These are phyloP conservation scores for Lachnellula arida DNA, from an alignment of 2,329 filamentous ascomycete species.

Conservation along the genomic window DNA sequence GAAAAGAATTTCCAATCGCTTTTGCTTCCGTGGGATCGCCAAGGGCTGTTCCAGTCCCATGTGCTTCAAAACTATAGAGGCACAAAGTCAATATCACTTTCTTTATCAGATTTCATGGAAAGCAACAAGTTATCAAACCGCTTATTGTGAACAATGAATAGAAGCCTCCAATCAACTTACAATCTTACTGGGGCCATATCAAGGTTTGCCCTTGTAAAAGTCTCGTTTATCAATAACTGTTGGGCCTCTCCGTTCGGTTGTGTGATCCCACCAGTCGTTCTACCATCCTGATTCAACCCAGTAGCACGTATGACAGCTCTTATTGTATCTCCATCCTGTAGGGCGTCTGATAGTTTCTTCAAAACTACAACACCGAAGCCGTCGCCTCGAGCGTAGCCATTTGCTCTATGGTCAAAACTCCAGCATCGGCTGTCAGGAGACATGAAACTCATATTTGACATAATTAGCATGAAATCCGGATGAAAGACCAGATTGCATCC, in stretches of 20 bases:
- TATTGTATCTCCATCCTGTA: slow-evolving; percentile 53
- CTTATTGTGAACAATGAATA: no score
- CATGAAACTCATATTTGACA: slow-evolving; percentile 23
- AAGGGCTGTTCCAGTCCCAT: slow-evolving; percentile 5
- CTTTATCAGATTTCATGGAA: no score
- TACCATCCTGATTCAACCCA: slow-evolving; percentile 50
- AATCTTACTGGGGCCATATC: slow-evolving; percentile 1
- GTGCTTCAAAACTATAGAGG: slow-evolving; percentile 2
- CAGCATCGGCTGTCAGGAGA: slow-evolving; percentile 38
- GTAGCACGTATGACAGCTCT: slow-evolving; percentile 50
- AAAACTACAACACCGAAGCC: slow-evolving; percentile 53
- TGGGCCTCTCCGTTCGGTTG: slow-evolving; percentile 46
- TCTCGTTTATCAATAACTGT: not conserved
- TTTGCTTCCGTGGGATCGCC: not conserved
- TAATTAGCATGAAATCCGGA: slow-evolving; percentile 38
- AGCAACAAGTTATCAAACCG: no score
- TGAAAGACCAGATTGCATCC: slow-evolving; percentile 48
- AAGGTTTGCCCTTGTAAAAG: slow-evolving; percentile 3
- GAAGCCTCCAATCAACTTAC: no score
- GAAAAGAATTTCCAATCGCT: not conserved
- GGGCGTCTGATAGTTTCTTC: slow-evolving; percentile 52
- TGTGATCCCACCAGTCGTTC: slow-evolving; percentile 49
- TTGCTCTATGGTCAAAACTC: slow-evolving; percentile 52
- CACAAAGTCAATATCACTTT: no score
- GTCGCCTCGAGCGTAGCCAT: slow-evolving; percentile 60